These are phyloP conservation scores for Auriscalpium microsporum DNA, from an alignment of 768 basidiomycete species.

Conservation along the genomic window DNA sequence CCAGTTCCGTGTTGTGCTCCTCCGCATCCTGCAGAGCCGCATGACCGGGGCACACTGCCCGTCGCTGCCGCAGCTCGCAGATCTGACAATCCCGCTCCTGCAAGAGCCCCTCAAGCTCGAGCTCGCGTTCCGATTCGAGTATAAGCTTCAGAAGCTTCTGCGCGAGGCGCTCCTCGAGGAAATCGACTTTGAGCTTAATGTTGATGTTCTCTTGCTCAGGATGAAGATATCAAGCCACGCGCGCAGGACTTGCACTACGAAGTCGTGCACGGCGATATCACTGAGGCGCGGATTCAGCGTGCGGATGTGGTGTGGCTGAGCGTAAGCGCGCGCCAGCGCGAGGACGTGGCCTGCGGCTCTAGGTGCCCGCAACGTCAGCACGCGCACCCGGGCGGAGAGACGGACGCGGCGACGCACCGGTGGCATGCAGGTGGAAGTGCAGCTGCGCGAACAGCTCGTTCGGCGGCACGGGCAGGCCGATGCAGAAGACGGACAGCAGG, in stretches of 20 bases:
- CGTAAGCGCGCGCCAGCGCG: slow-evolving; percentile 69
- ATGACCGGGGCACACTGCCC: slow-evolving; percentile 28
- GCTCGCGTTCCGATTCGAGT: slow-evolving; percentile 72
- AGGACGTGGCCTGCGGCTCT: slow-evolving; percentile 74
- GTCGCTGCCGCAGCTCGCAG: slow-evolving; percentile 52
- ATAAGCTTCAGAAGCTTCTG: slow-evolving; percentile 85
- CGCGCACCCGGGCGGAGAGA: slow-evolving; percentile 4
- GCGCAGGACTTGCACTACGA: slow-evolving; percentile 64
- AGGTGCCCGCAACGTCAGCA: slow-evolving; percentile 8
- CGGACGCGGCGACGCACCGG: slow-evolving; percentile 31
- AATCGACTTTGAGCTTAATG: slow-evolving; percentile 92
- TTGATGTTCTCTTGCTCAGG: slow-evolving; percentile 94
- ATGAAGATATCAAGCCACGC: slow-evolving; percentile 64
- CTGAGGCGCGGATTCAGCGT: slow-evolving; percentile 56
- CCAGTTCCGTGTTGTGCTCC: slow-evolving; percentile 55
- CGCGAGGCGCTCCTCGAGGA: slow-evolving; percentile 86
- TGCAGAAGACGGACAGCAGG: slow-evolving; percentile 61
- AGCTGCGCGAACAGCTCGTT: slow-evolving; percentile 58
- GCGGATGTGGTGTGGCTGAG: slow-evolving; percentile 63
- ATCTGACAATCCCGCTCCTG: slow-evolving; percentile 67
- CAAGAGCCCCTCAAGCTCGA: slow-evolving; percentile 72
- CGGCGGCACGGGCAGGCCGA: slow-evolving; percentile 64
- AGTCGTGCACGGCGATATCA: slow-evolving; percentile 61
- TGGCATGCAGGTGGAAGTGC: slow-evolving; percentile 47
- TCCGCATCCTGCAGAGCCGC: slow-evolving; percentile 48